Conservation (phyloP, 768 basidiomycete genomes). For the Rhizopogon vulgaris region DNA sequence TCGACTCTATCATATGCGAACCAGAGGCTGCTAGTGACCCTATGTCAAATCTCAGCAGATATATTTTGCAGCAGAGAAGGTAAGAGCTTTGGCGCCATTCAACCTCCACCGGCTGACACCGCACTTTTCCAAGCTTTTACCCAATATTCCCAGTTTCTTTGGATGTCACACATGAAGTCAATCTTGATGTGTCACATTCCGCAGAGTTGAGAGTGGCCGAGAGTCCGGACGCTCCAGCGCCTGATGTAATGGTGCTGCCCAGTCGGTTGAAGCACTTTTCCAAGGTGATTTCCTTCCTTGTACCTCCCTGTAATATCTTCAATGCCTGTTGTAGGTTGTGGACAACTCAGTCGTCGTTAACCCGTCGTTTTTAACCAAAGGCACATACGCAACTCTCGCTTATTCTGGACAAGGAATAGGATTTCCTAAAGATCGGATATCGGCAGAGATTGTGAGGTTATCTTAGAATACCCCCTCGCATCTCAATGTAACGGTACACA, state of each 20-base stretch:
- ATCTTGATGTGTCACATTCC: slow-evolving; percentile 84
- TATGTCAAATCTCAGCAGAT: slow-evolving; percentile 74
- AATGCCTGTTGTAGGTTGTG: slow-evolving; percentile 47
- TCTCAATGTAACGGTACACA: neutral
- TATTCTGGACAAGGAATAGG: slow-evolving; percentile 22
- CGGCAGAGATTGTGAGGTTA: slow-evolving; percentile 18
- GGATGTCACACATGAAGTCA: slow-evolving; percentile 72
- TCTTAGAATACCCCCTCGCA: slow-evolving; percentile 11
- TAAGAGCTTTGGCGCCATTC: slow-evolving; percentile 22
- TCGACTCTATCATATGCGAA: slow-evolving; percentile 38
- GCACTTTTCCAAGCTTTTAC: slow-evolving; percentile 63
- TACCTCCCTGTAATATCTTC: neutral
- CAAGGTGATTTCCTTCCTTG: slow-evolving; percentile 48
- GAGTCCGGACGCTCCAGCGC: slow-evolving; percentile 42
- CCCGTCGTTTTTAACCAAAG: slow-evolving; percentile 70
- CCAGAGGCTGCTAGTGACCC: slow-evolving; percentile 55
- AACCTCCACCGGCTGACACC: neutral
- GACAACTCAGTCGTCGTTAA: slow-evolving; percentile 79
- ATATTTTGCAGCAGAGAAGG: slow-evolving; percentile 86
- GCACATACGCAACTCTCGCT: slow-evolving; percentile 45
- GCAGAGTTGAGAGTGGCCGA: slow-evolving; percentile 35
- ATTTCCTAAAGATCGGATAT: slow-evolving; percentile 22
- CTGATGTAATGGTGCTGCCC: slow-evolving; percentile 83
- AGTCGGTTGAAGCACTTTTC: slow-evolving; percentile 87
- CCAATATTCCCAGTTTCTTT: slow-evolving; percentile 86